Percentiles rank a stretch among this genome's conserved stretches.
Conservation (phyloP, 2,329 filamentous ascomycete species). For the Calycina herbarum region DNA sequence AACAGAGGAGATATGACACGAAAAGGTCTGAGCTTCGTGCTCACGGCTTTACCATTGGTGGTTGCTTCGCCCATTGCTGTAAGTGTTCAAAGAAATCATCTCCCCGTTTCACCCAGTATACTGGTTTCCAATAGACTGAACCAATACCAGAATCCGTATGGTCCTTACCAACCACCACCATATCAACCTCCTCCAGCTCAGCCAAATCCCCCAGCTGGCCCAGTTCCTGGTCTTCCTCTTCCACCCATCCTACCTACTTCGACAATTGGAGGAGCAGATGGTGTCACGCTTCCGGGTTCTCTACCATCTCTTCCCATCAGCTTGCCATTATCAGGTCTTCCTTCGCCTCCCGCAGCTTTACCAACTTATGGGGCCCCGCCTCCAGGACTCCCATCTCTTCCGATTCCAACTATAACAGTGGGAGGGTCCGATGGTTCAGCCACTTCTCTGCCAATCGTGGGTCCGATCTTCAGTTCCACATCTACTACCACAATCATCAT, state of each 20-base stretch:
- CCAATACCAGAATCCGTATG: not conserved
- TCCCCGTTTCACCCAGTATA: no score
- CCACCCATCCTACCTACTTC: not conserved
- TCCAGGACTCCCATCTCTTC: not conserved
- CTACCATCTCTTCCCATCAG: not conserved
- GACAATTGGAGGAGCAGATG: not conserved
- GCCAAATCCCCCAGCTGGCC: not conserved
- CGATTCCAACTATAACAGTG: not conserved
- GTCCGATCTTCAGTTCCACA: not conserved
- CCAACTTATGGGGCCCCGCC: no score
- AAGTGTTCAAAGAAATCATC: not conserved
- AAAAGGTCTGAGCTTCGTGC: conserved; percentile 2
- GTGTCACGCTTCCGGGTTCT: not conserved
- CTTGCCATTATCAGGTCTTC: no score
- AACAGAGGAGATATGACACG: not conserved
- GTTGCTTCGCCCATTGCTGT: conserved; percentile 3
- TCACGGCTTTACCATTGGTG: not conserved
- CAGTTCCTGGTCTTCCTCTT: conserved; percentile 1
- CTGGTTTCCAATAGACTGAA: not conserved
- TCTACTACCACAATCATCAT: not conserved
- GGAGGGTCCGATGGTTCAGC: not conserved
- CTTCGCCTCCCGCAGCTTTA: no score
- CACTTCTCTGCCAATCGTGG: not conserved
- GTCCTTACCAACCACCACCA: not conserved
- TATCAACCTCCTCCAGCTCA: not conserved